Conservation (phyloP, 2,329 filamentous ascomycete species). For the Botryotinia globosa region DNA sequence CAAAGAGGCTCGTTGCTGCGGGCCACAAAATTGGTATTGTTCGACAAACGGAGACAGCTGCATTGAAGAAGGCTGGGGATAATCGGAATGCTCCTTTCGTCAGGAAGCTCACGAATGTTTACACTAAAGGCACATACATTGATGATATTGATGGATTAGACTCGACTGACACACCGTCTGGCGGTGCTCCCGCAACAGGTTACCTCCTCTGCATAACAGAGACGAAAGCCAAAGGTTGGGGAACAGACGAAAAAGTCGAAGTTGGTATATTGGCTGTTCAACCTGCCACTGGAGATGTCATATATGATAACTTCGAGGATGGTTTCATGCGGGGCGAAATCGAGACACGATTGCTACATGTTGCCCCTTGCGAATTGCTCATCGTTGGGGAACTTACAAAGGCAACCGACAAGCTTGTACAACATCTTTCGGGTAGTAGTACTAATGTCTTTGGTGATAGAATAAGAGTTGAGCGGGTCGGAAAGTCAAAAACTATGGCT, state of each 20-base stretch:
- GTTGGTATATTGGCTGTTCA: conserved; percentile 93
- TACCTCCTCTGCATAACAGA: conserved; percentile 93
- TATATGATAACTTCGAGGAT: conserved; percentile 94
- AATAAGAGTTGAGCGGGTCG: conserved; percentile 77
- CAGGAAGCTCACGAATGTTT: conserved; percentile 90
- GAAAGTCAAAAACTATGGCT: conserved; percentile 75
- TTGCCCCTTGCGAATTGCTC: conserved; percentile 91
- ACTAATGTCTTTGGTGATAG: conserved; percentile 91
- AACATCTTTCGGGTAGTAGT: conserved; percentile 83
- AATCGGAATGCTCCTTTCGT: conserved; percentile 92
- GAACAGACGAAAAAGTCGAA: conserved; percentile 89
- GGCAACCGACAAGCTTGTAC: conserved; percentile 86
- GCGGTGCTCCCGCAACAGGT: conserved; percentile 65
- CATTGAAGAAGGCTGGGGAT: conserved; percentile 90
- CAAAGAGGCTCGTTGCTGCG: conserved; percentile 85
- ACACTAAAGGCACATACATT: conserved; percentile 97
- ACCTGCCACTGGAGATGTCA: conserved; percentile 90
- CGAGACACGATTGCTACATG: conserved; percentile 91
- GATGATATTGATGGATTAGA: conserved; percentile 86
- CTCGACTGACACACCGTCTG: conserved; percentile 50
- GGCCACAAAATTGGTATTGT: conserved; percentile 97
- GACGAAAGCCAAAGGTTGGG: conserved; percentile 70
- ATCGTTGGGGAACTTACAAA: conserved; percentile 88
- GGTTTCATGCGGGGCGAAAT: conserved; percentile 97
- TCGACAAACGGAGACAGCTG: conserved; percentile 89